Evolutionary conservation across 495 filamentous ascomycete species (phyloP).

Genomic region (Penicillium herquei): DNA sequence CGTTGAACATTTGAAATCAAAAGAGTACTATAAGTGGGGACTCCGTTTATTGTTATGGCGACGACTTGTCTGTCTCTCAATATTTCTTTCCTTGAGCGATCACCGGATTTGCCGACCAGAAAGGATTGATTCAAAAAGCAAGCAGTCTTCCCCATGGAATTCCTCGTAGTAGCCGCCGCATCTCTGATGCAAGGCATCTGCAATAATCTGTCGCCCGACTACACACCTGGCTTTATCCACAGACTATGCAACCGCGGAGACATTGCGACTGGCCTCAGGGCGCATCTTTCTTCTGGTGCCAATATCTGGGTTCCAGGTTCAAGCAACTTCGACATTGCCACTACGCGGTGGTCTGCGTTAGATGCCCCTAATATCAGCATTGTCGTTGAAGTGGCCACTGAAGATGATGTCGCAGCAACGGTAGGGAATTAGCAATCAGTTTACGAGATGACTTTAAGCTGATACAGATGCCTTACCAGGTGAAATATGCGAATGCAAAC

Average conservation of each 20-base stretch:
- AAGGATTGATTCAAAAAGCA: too few relatives aligned
- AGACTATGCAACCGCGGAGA: not conserved
- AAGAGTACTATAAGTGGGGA: too few relatives aligned
- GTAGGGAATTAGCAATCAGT: constrained; percentile 23
- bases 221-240: not conserved
- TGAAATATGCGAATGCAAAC: constrained; percentile 1
- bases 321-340: constrained; percentile 35
- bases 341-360: constrained; percentile 42
- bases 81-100: too few relatives aligned
- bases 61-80: too few relatives aligned
- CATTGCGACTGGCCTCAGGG: constrained; percentile 8
- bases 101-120: too few relatives aligned
- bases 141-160: not conserved
- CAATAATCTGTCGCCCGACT: not conserved
- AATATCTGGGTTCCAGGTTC: constrained; percentile 46
- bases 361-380: constrained; percentile 42
- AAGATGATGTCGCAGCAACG: constrained; percentile 50
- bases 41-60: too few relatives aligned
- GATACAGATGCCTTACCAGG: not conserved
- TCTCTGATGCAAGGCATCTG: not conserved
- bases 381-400: constrained; percentile 48
- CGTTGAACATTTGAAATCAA: too few relatives aligned
- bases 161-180: not conserved
- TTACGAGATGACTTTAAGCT: not conserved
- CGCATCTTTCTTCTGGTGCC: constrained; percentile 39